Base-by-base conservation (phyloP, 2,329 filamentous ascomycete genomes). In the Talaromyces sp. region DNA sequence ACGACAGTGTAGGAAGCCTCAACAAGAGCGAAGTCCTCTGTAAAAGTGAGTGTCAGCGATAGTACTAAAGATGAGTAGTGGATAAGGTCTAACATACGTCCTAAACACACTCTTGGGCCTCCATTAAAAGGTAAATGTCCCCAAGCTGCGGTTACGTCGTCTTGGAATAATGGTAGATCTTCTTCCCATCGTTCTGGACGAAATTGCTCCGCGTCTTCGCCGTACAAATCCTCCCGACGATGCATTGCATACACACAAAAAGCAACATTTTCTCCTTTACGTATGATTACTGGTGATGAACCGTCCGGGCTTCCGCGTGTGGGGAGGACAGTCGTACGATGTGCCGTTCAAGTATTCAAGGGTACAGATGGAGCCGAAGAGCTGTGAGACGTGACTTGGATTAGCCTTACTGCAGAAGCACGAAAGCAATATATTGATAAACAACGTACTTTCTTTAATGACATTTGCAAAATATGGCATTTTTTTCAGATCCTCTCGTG, bases 181-280 rank as follows among this genome's bases (percentile, higher is more conserved):
- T 40, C 27, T 29, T 65, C 43, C 82, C 83, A 85, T 40, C 83
- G 70, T 64, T 85, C 83, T 0, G 83, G 83, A 8, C 77, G 77
- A 64, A 83, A 85, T 5, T 70, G 65, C 0, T 81, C 75, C 1
- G 81, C 80, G 47, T 84, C 82, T 0, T 71, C 61, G 2, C 81
- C 82, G 72, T 77, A 84, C 64, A 80, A 72, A 40, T 84, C 82
- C 45, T 74, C 75, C n/a, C 89, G 86, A 1, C 91, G 87, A 73
- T 95, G 91, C 89, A 94, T 91, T 7, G 86, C 78, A 61, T 91
- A 84, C 0, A 89, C 83, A 58, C 83, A 88, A 81, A 92, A 95
- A 49, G 78, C 82, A 67, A 95, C 80, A 5, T 84, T 77, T 1
- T 87, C 87, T 71, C 89, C 86, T 76, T 91, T 89, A 65, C 85